Evolutionary conservation across 2,329 filamentous ascomycete genomes (phyloP).

Genomic region (Grosmannia penicillata): DNA sequence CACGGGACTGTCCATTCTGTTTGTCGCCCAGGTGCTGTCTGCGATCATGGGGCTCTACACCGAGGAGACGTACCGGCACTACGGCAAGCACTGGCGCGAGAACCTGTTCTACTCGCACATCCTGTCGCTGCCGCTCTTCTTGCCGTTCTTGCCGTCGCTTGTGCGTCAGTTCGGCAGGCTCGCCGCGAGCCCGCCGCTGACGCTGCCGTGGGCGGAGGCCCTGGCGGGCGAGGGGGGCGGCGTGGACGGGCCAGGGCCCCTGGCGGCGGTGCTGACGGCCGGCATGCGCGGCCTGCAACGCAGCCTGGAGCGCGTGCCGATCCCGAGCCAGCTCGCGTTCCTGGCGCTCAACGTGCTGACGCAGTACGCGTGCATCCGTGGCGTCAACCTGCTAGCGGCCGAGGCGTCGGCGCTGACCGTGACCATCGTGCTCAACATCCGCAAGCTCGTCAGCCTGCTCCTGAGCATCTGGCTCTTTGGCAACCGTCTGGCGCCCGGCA

Average conservation of each 20-base stretch:
- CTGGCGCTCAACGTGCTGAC: constrained; percentile 69
- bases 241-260: no score
- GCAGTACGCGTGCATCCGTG: constrained; percentile 88
- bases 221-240: no score
- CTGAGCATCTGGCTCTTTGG: constrained; percentile 92
- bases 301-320: constrained; percentile 21
- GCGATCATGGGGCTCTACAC: constrained; percentile 93
- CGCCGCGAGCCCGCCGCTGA: constrained; percentile 46
- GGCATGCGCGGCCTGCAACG: constrained; percentile 24
- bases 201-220: constrained; percentile 22
- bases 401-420: constrained; percentile 85
- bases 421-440: constrained; percentile 88
- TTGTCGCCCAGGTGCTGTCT: constrained; percentile 76
- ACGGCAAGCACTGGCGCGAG: constrained; percentile 86
- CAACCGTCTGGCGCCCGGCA: constrained; percentile 62
- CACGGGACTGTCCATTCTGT: constrained; percentile 66
- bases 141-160: constrained; percentile 55
- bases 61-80: constrained; percentile 72
- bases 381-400: constrained; percentile 85
- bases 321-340: constrained; percentile 59
- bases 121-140: constrained; percentile 61
- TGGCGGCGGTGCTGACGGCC: constrained; percentile 18
- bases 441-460: constrained; percentile 82
- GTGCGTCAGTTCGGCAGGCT: constrained; percentile 48
- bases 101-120: constrained; percentile 84